These are phyloP conservation scores for Nakazawaea siamensis DNA, from an alignment of 805 yeast species.

Conservation along the genomic window DNA sequence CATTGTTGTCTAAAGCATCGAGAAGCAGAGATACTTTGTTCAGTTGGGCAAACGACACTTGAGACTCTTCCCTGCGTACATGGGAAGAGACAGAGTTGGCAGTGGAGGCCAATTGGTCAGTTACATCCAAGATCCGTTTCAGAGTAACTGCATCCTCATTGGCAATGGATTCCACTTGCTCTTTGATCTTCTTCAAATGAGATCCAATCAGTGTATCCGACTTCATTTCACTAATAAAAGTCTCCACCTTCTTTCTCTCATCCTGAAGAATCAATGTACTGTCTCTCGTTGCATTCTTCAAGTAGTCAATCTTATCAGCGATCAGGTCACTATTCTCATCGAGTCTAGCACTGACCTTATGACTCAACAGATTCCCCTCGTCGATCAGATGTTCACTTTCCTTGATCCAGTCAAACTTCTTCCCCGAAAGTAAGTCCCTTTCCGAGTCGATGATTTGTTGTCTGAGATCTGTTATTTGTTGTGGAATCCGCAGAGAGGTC, in stretches of 20 bases:
- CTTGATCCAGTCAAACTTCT: slow-evolving; percentile 5
- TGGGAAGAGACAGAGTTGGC: too few species aligned
- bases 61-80: too few species aligned
- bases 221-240: not conserved
- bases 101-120: not conserved
- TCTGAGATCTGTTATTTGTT: slow-evolving; percentile 1
- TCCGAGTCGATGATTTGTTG: slow-evolving; percentile 4
- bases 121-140: too few species aligned
- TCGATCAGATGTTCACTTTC: not conserved
- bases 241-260: slow-evolving; percentile 1
- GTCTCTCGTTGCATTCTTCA: slow-evolving; percentile 12
- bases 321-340: slow-evolving; percentile 8
- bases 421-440: slow-evolving; percentile 5
- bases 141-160: too few species aligned
- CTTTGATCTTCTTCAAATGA: too few species aligned
- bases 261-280: slow-evolving; percentile 4
- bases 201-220: too few species aligned
- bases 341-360: slow-evolving; percentile 8
- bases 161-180: too few species aligned
- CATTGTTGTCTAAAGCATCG: slow-evolving; percentile 2
- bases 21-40: slow-evolving; percentile 5
- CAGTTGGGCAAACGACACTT: not conserved
- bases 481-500: slow-evolving; percentile 1
- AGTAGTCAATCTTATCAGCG: slow-evolving; percentile 12
- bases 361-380: not conserved